These are phyloP conservation scores for Wickerhamiella alocasiicola DNA, from an alignment of 805 yeast species.

Conservation along the genomic window DNA sequence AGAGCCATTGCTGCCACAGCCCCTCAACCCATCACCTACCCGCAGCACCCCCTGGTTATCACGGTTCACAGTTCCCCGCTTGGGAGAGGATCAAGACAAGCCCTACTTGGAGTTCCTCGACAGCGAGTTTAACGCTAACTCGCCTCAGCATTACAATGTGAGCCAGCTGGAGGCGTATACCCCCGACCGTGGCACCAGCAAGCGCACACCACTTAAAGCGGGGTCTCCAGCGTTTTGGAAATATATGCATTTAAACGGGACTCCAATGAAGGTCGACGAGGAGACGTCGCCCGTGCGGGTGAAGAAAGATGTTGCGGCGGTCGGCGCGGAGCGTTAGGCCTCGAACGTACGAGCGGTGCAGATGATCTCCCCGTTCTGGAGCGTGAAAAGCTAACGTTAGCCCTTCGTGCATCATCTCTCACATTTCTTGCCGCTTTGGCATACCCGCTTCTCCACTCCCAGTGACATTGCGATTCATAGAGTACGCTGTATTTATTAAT, in stretches of 20 bases:
- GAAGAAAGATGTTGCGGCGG: background rate
- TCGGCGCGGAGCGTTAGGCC: background rate
- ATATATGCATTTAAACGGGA: conserved; percentile 62
- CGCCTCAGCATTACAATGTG: conserved; percentile 19
- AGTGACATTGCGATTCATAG: no score
- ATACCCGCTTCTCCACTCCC: no score
- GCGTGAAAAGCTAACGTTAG: no score
- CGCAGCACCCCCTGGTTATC: conserved; percentile 9
- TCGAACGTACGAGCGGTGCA: no score
- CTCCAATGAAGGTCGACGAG: conserved; percentile 24
- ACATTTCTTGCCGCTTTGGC: no score
- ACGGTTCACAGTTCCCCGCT: conserved; percentile 3
- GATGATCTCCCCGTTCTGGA: no score
- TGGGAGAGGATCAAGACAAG: conserved; percentile 10
- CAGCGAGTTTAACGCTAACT: conserved; percentile 4
- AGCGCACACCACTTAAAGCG: background rate
- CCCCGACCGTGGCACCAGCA: conserved; percentile 41
- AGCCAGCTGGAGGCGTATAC: conserved; percentile 51
- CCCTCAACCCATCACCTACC: conserved; percentile 9
- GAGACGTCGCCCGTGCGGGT: conserved; percentile 9
- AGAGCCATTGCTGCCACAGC: conserved; percentile 11
- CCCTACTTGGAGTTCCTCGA: conserved; percentile 12
- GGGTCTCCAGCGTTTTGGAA: conserved; percentile 84
- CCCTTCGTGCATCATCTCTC: no score
- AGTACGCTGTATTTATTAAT: no score